These are phyloP conservation scores for Talaromyces funiculosus DNA, from an alignment of 2,329 filamentous ascomycete genomes.

Conservation along the genomic window DNA sequence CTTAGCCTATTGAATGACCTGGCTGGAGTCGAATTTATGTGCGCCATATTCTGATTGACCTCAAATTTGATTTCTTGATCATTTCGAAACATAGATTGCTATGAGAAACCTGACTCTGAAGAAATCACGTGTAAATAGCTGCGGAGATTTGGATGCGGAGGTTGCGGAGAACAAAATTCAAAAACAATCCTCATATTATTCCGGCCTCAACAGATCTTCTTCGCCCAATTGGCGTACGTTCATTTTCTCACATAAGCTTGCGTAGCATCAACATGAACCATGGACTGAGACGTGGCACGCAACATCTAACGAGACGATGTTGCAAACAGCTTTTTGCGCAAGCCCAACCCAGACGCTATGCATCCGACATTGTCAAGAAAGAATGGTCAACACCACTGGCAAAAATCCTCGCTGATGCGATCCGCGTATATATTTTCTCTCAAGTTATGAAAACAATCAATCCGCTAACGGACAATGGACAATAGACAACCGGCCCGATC, in stretches of 20 bases:
- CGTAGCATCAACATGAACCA: slow-evolving; percentile 21
- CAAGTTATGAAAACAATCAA: no score
- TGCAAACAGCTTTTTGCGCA: slow-evolving; percentile 1
- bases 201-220: neutral
- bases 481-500: slow-evolving; percentile 76
- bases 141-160: slow-evolving; percentile 11
- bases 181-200: neutral
- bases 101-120: neutral
- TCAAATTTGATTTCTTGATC: no score
- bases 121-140: slow-evolving; percentile 12
- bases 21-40: neutral
- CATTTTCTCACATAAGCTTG: neutral
- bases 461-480: neutral
- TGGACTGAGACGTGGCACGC: slow-evolving; percentile 23
- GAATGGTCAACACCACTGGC: slow-evolving; percentile 91
- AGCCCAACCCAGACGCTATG: slow-evolving; percentile 23
- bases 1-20: neutral
- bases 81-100: no score
- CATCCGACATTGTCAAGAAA: slow-evolving; percentile 40
- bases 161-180: slow-evolving; percentile 10
- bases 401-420: slow-evolving; percentile 78
- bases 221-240: neutral
- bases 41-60: neutral
- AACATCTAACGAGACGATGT: slow-evolving; percentile 10
- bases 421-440: slow-evolving; percentile 49